Conservation (phyloP, 73 alveolate genomes). For the Blepharisma stoltei region DNA sequence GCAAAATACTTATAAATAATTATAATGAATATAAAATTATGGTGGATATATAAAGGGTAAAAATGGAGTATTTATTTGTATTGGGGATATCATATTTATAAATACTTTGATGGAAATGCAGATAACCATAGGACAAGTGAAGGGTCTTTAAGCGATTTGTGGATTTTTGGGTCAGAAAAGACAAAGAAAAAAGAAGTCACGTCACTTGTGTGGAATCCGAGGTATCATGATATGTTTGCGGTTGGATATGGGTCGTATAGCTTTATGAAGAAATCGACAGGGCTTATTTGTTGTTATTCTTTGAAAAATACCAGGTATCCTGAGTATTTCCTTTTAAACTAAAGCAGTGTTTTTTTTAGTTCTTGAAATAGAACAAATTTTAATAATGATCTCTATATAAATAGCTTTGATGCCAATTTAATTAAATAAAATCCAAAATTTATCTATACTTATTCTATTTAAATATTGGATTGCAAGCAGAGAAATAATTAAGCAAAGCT, state of each 20-base stretch:
- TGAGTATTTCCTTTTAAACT: too few relatives aligned
- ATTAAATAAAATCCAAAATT: too few relatives aligned
- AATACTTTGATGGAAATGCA: slow-evolving; percentile 68
- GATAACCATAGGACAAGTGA: slow-evolving; percentile 51
- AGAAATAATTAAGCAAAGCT: too few relatives aligned
- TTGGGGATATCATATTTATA: slow-evolving; percentile 88
- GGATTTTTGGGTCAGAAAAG: slow-evolving; percentile 97
- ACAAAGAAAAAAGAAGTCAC: slow-evolving; percentile 94
- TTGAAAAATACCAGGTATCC: slow-evolving; percentile 99
- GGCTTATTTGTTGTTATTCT: slow-evolving; percentile 96
- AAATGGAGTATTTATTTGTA: too few relatives aligned
- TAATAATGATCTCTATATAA: too few relatives aligned
- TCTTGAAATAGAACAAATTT: too few relatives aligned
- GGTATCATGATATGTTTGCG: slow-evolving; percentile 98
- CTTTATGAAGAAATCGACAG: slow-evolving; percentile 90
- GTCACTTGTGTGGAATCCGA: slow-evolving; percentile 98
- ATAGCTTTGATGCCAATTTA: too few relatives aligned
- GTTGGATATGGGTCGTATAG: slow-evolving; percentile 97
- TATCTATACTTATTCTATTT: too few relatives aligned
- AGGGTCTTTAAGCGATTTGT: slow-evolving; percentile 83
- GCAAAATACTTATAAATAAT: slow-evolving; percentile 94
- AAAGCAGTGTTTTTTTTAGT: too few relatives aligned
- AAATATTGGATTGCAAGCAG: too few relatives aligned
- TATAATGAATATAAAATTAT: too few relatives aligned
- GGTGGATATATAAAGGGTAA: too few relatives aligned